Evolutionary conservation across 805 yeast genomes (phyloP), one percentile per base, ranked within the genome.

Genomic region (Ogataea trehalophila): DNA sequence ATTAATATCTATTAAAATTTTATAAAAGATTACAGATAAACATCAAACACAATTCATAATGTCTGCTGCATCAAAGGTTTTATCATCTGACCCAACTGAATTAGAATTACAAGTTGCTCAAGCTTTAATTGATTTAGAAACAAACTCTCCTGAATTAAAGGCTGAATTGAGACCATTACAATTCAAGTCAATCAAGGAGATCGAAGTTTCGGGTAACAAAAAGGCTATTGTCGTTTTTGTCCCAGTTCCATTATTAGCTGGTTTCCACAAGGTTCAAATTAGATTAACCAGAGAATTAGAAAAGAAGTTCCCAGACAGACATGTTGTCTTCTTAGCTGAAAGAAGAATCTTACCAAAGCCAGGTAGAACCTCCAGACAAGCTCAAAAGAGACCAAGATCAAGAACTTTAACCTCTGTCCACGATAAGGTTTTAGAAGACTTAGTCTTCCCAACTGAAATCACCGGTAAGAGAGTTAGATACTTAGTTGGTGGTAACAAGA

Each of bases 241-340:
- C 67, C 99, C 99, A 75, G 95, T 87, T 65, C 97, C 98, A 77
- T 80, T 88, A 68, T 83, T 90, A 73, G 68, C 81, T 63, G 84
- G 85, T 63, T 89, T 89, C 92, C 97, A 91, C 88, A 89, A 85
- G 80, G 95, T 92, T 70, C 99, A 92, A 83, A 81, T 81, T 68
- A 87, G 91, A 79, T 85, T 92, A 74, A 89, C 97, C 80, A 92
- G 98, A 80, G 99, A 92, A 83, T 87, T 92, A 75, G 99, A 92
- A 82, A 92, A 92, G 95, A 92, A 94, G 82, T 94, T 92, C 91
- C 95, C 97, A 74, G 99, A 92, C 84, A 88, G 96, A 76, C 97
- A 94, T 76, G 97, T 92, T 76, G 92, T 94, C 68, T 89, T 92
- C 89, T 85, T 92, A 73, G 98, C 97, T 72, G 98, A 92, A 83